A percentile compares a stretch with the other conserved stretches of the same genome.
phyloP scores from a whole-genome alignment of 495 filamentous ascomycete genomes.

The Neurospora cerealis region DNA sequence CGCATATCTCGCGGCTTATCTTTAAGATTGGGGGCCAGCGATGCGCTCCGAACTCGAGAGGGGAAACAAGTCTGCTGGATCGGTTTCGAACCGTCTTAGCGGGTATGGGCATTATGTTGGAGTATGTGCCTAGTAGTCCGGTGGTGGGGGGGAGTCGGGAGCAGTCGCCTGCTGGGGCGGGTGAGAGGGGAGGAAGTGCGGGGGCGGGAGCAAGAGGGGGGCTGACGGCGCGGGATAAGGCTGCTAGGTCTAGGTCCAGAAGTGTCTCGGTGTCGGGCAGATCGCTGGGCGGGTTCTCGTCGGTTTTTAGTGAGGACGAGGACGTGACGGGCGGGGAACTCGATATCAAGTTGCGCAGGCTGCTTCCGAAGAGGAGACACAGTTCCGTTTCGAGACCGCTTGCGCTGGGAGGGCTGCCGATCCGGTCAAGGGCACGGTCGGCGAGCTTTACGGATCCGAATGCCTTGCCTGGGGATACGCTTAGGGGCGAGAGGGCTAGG shows the following conservation, averaged over 20 bases:
- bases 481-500: neutral
- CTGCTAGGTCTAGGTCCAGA: neutral
- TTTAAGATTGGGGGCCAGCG: constrained; percentile 63
- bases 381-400: neutral
- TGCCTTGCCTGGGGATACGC: neutral
- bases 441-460: neutral
- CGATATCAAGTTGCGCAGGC: neutral
- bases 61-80: constrained; percentile 13
- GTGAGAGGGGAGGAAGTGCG: neutral
- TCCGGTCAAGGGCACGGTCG: neutral
- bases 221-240: neutral
- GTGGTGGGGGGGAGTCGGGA: neutral
- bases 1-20: constrained; percentile 64
- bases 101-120: constrained; percentile 20
- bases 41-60: constrained; percentile 15
- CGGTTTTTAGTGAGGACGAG: neutral
- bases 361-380: neutral
- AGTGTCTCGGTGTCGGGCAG: neutral
- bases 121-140: constrained; percentile 16
- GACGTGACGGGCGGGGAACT: neutral
- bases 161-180: constrained; percentile 4
- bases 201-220: neutral
- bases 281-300: neutral
- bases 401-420: neutral
- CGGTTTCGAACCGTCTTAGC: constrained; percentile 27